These are phyloP conservation scores for Teratosphaeria nubilosa DNA, from an alignment of 2,329 filamentous ascomycete species.

Conservation along the genomic window DNA sequence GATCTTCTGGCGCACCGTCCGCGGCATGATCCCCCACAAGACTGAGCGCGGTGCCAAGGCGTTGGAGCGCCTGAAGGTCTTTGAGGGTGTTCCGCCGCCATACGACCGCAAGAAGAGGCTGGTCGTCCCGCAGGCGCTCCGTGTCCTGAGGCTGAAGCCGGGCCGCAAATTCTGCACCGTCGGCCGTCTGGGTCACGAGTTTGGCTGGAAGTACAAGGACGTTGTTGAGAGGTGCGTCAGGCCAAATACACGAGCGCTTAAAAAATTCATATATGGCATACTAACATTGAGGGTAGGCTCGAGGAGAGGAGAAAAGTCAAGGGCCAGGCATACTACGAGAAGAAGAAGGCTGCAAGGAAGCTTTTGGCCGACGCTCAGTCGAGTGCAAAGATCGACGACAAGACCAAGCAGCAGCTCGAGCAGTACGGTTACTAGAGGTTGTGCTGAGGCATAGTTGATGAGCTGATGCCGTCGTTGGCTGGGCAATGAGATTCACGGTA, in stretches of 20 bases:
- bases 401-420: slow-evolving; percentile 81
- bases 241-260: neutral
- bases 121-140: slow-evolving; percentile 95
- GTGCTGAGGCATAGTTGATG: neutral
- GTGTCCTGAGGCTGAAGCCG: slow-evolving; percentile 92
- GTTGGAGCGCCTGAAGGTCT: slow-evolving; percentile 97
- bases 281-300: slow-evolving; percentile 50
- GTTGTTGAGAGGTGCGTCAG: slow-evolving; percentile 84
- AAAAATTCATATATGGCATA: slow-evolving; percentile 13
- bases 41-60: slow-evolving; percentile 93
- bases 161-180: slow-evolving; percentile 99
- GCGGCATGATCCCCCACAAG: slow-evolving; percentile 99
- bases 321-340: slow-evolving; percentile 98
- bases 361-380: slow-evolving; percentile 89
- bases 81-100: slow-evolving; percentile 96
- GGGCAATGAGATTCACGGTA: neutral
- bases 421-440: slow-evolving; percentile 74
- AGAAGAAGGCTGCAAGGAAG: slow-evolving; percentile 93
- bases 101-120: slow-evolving; percentile 99
- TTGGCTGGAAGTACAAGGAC: slow-evolving; percentile 99
- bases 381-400: slow-evolving; percentile 74
- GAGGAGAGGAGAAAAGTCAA: slow-evolving; percentile 99
- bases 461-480: neutral
- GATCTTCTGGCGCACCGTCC: slow-evolving; percentile 99
- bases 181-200: slow-evolving; percentile 93